Evolutionary conservation across 208 protist species (phyloP), one percentile per base, ranked within the genome.

Genomic region (Leishmania aethiopica): DNA sequence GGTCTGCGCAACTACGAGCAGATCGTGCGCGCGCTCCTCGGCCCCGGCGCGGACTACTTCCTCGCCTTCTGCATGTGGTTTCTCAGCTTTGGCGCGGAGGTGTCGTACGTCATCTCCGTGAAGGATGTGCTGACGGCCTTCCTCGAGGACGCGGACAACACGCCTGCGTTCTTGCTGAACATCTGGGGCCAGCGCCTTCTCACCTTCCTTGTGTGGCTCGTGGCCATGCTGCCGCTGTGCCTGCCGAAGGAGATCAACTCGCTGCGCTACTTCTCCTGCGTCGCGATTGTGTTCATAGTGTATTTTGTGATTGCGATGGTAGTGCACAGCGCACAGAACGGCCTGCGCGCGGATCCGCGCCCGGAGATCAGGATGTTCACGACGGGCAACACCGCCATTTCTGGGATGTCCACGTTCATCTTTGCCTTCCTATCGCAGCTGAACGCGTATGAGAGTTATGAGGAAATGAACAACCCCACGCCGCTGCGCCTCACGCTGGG

Each of bases 171-270:
- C 25, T n/a, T 87, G 4, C 25, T 60, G 53, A 57, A 40, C 51
- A 80, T 84, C 78, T 77, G 59, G 62, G 91, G 92, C 25, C 78
- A 84, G 37, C 89, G 90, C 45, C 66, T 95, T 11, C 84, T 97
- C 49, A 89, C 88, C 2, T 79, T 81, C 51, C 22, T 84, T 8
- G 84, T 97, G 91, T 76, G 72, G 72, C 76, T 96, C 19, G 75
- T 90, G 40, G 73, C 75, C 42, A 98, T 98, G 87, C 80, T 95
- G 67, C 93, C 95, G 51, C 80, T 97, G 60, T 95, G 83, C 62
- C 85, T 96, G 53, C 92, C 90, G 3, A 93, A 94, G 84, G 88
- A 93, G 78, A 94, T 98, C 82, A 95, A 96, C 84, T 94, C 93
- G 28, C 87, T 98, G 57, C 91, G 95, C 32, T 85, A 93, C 77